phyloP scores from a whole-genome alignment of 768 basidiomycete species.

The Lyophyllum atratum region DNA sequence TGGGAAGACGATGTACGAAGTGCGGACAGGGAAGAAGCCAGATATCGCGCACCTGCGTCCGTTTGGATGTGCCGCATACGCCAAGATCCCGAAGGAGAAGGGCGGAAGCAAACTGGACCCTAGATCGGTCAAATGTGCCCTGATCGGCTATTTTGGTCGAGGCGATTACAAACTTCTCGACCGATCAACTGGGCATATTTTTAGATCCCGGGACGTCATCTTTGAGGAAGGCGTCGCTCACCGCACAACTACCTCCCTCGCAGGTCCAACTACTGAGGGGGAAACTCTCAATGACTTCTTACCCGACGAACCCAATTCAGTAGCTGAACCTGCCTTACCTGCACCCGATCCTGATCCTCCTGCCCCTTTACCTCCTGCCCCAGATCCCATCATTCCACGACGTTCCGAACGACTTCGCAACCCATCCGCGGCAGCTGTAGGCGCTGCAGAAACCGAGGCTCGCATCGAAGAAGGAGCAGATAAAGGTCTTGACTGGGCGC shows the following conservation, averaged over 20 bases:
- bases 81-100: background rate
- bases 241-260: background rate
- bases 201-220: conserved; percentile 20
- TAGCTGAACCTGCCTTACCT: background rate
- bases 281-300: background rate
- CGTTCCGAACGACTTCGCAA: background rate
- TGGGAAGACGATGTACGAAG: conserved; percentile 10
- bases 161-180: conserved; percentile 23
- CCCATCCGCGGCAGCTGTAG: background rate
- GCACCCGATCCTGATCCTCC: background rate
- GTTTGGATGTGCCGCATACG: conserved; percentile 13
- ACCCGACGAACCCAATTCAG: no score
- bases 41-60: conserved; percentile 27
- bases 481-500: background rate
- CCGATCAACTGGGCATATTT: conserved; percentile 5
- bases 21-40: conserved; percentile 18
- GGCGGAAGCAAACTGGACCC: conserved; percentile 1
- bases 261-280: background rate
- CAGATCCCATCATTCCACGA: background rate
- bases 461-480: background rate
- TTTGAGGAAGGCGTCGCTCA: conserved; percentile 25
- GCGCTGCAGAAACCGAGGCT: background rate
- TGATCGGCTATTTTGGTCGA: conserved; percentile 24
- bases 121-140: conserved; percentile 15
- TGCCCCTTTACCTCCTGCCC: background rate